Conservation (phyloP, 805 yeast genomes). For the Zygosaccharomyces kombuchaensis region DNA sequence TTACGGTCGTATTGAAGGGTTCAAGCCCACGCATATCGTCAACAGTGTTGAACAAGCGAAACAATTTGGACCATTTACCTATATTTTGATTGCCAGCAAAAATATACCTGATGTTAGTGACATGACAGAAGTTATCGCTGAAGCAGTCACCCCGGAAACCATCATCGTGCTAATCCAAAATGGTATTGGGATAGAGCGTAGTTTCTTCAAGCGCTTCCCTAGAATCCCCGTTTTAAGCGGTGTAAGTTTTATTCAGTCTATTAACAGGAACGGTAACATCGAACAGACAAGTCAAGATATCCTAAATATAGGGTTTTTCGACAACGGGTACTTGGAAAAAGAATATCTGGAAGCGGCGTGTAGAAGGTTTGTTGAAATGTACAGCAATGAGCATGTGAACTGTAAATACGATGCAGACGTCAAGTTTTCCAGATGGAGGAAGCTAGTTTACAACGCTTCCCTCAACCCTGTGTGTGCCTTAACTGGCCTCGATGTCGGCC, state of each 20-base stretch:
- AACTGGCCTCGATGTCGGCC: slow-evolving; percentile 53
- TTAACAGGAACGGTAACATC: slow-evolving; percentile 12
- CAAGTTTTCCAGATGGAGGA: slow-evolving; percentile 52
- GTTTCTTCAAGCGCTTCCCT: slow-evolving; percentile 4
- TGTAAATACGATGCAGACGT: slow-evolving; percentile 15
- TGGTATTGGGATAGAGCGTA: slow-evolving; percentile 48
- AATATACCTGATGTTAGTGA: slow-evolving; percentile 51
- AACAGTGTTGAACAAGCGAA: slow-evolving; percentile 41
- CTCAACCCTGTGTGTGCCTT: slow-evolving; percentile 59
- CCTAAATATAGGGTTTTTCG: slow-evolving; percentile 14
- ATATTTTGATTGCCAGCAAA: slow-evolving; percentile 55
- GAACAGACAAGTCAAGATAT: slow-evolving; percentile 12
- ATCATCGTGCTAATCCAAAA: slow-evolving; percentile 7
- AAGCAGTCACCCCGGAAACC: slow-evolving; percentile 39
- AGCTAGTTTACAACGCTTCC: slow-evolving; percentile 63
- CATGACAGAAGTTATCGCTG: slow-evolving; percentile 45
- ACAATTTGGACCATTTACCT: slow-evolving; percentile 43
- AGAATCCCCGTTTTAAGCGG: slow-evolving; percentile 11
- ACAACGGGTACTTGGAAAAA: slow-evolving; percentile 9
- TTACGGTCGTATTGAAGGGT: slow-evolving; percentile 48
- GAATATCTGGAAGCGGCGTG: slow-evolving; percentile 6
- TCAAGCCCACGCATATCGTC: slow-evolving; percentile 44
- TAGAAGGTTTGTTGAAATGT: slow-evolving; percentile 10
- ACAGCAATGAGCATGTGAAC: slow-evolving; percentile 13
- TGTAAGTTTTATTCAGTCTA: slow-evolving; percentile 17